phyloP scores from a whole-genome alignment of 2,329 filamentous ascomycete species.

The Microcyclospora pomicola region DNA sequence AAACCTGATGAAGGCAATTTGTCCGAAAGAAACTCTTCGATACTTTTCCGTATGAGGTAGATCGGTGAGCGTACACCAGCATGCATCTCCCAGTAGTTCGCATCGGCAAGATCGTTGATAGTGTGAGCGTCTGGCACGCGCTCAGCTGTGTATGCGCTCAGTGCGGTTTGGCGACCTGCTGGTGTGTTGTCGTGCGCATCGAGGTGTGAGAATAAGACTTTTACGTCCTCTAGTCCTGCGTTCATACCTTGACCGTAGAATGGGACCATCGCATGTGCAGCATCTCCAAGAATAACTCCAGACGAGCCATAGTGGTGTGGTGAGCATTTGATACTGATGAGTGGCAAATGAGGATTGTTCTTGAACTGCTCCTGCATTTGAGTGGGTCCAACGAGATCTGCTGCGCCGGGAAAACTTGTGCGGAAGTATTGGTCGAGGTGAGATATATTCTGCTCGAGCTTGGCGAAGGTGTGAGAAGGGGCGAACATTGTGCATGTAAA shows the following conservation, averaged over 20 bases:
- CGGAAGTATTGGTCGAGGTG: slow-evolving; percentile 62
- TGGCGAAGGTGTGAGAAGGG: slow-evolving; percentile 53
- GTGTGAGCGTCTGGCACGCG: slow-evolving; percentile 69
- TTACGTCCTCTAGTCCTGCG: slow-evolving; percentile 85
- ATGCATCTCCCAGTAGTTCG: slow-evolving; percentile 92
- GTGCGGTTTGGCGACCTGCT: slow-evolving; percentile 31
- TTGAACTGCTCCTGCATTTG: slow-evolving; percentile 63
- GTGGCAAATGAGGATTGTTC: slow-evolving; percentile 73
- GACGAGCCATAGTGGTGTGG: slow-evolving; percentile 70
- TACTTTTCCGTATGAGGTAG: slow-evolving; percentile 68
- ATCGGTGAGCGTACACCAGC: slow-evolving; percentile 62
- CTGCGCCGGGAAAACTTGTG: slow-evolving; percentile 73
- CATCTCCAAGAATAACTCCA: slow-evolving; percentile 79
- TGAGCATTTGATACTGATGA: slow-evolving; percentile 85
- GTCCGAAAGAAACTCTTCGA: slow-evolving; percentile 72
- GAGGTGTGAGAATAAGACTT: slow-evolving; percentile 68
- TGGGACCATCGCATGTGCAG: slow-evolving; percentile 93
- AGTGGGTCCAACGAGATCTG: slow-evolving; percentile 47
- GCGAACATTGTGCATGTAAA: slow-evolving; percentile 95
- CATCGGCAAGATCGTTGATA: slow-evolving; percentile 81
- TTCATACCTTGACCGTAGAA: slow-evolving; percentile 99
- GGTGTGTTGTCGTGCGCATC: slow-evolving; percentile 47
- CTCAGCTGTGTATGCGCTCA: slow-evolving; percentile 60
- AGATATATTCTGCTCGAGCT: slow-evolving; percentile 50
- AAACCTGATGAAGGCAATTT: slow-evolving; percentile 68